These are phyloP conservation scores for Saururus chinensis DNA, from an alignment of 164 flowering plant genomes.

Conservation along the genomic window DNA sequence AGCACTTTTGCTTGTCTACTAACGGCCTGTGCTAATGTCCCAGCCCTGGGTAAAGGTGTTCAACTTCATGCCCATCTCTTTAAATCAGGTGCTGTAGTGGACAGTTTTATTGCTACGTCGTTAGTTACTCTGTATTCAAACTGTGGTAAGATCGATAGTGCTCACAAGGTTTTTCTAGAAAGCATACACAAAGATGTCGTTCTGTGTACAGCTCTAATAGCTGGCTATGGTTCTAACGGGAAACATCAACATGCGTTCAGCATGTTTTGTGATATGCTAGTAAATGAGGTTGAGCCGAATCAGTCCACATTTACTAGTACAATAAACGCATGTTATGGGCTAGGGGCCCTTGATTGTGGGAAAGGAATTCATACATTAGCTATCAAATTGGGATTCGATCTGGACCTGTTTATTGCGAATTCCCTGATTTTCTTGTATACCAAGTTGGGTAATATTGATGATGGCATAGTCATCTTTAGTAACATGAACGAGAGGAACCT, in stretches of 20 bases:
- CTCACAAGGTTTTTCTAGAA: conserved; percentile 7
- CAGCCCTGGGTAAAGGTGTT: conserved; percentile 6
- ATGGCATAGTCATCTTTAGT: conserved; percentile 2
- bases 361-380: conserved; percentile 9
- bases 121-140: conserved; percentile 12
- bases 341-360: conserved; percentile 13
- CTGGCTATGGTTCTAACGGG: conserved; percentile 9
- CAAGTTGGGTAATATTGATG: conserved; percentile 8
- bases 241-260: conserved; percentile 7
- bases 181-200: conserved; percentile 5
- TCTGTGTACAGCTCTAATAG: conserved; percentile 12
- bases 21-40: conserved; percentile 8
- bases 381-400: conserved; percentile 8
- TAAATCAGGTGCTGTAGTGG: conserved; percentile 4
- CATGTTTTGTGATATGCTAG: conserved; percentile 8
- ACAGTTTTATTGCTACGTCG: conserved; percentile 8
- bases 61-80: conserved; percentile 12
- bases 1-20: conserved; percentile 11
- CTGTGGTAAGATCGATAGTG: conserved; percentile 5
- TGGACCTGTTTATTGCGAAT: conserved; percentile 12
- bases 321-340: conserved; percentile 9
- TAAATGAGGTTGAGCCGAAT: conserved; percentile 7
- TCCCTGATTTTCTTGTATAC: conserved; percentile 14
- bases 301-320: conserved; percentile 14
- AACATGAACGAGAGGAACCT: conserved; percentile 4